phyloP scores from a whole-genome alignment of 2,329 filamentous ascomycete species.

The Exophiala mesophila region DNA sequence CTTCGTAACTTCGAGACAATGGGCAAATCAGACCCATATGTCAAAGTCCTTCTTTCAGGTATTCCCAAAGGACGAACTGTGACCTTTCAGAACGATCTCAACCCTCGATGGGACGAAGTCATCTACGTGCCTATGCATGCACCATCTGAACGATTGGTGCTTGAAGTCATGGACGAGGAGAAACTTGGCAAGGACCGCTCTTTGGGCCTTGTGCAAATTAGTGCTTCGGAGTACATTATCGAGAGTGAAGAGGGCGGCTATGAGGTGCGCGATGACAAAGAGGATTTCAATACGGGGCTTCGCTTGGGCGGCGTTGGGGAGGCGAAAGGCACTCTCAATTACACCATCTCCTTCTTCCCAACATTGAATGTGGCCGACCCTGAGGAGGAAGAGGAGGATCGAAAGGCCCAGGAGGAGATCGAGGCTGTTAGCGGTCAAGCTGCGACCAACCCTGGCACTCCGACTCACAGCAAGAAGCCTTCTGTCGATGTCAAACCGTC shows the following conservation, averaged over 20 bases:
- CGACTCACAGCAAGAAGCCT: constrained; percentile 23
- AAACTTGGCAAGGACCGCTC: constrained; percentile 85
- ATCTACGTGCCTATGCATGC: constrained; percentile 90
- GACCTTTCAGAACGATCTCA: constrained; percentile 91
- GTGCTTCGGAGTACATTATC: constrained; percentile 70
- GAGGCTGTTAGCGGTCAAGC: constrained; percentile 6
- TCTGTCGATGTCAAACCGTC: constrained; percentile 19
- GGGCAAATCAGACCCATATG: constrained; percentile 96
- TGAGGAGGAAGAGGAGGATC: constrained; percentile 56
- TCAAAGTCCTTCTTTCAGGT: constrained; percentile 79
- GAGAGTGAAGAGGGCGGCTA: constrained; percentile 76
- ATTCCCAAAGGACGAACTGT: constrained; percentile 89
- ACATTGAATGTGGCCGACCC: constrained; percentile 83
- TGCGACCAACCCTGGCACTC: constrained; percentile 1
- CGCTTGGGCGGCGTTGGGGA: constrained; percentile 67
- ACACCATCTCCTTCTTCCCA: constrained; percentile 85
- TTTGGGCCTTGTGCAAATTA: constrained; percentile 73
- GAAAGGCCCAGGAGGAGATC: constrained; percentile 30
- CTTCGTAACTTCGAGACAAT: constrained; percentile 90
- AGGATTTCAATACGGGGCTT: constrained; percentile 61
- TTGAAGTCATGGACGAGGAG: constrained; percentile 97
- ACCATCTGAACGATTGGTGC: constrained; percentile 70
- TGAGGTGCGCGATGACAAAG: constrained; percentile 70
- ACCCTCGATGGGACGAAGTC: constrained; percentile 93
- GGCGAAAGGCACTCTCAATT: constrained; percentile 74